These are phyloP conservation scores for Inga oerstediana DNA, from an alignment of 306 rosid genomes.

Conservation along the genomic window DNA sequence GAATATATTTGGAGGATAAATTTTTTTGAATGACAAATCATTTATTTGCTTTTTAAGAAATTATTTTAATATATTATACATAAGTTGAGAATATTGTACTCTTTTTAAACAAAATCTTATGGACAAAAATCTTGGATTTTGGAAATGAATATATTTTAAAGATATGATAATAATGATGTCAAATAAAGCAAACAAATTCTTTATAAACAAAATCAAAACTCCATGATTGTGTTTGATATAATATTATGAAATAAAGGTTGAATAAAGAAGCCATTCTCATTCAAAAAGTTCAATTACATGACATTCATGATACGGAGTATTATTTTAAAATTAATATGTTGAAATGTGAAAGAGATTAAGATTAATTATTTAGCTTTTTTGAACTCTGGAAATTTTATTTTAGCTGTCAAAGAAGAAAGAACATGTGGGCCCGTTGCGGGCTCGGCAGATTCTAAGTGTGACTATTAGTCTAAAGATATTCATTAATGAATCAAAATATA, in stretches of 20 bases:
- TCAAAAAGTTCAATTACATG: constrained; percentile 17
- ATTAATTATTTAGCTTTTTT: background rate
- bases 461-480: background rate
- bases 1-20: background rate
- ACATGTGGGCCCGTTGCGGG: background rate
- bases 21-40: background rate
- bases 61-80: background rate
- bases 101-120: background rate
- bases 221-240: constrained; percentile 39
- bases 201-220: constrained; percentile 31
- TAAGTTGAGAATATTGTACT: background rate
- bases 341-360: background rate
- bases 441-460: background rate
- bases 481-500: too few species aligned
- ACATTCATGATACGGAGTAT: background rate
- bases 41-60: background rate
- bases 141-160: background rate
- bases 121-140: background rate
- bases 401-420: background rate
- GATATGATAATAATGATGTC: constrained; percentile 32
- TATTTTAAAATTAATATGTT: background rate
- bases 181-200: constrained; percentile 33
- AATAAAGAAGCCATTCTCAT: constrained; percentile 29
- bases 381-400: background rate
- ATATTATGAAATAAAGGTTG: constrained; percentile 10